phyloP scores from a whole-genome alignment of 306 rosid species.

The Lagenaria siceraria region DNA sequence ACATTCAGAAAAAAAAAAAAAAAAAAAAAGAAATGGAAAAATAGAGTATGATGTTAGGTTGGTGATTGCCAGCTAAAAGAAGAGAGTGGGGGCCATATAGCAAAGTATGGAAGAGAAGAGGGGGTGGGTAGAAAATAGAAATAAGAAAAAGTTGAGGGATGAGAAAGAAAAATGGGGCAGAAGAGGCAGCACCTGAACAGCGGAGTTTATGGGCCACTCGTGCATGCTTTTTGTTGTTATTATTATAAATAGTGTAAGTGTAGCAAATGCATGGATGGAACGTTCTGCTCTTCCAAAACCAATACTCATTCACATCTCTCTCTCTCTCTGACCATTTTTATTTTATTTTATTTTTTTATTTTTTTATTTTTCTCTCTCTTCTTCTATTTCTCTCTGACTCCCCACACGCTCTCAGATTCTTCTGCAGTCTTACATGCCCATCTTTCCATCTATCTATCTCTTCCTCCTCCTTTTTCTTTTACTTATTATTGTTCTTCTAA shows the following conservation, averaged over 20 bases:
- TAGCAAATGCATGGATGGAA: slow-evolving; percentile 47
- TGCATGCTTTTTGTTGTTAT: slow-evolving; percentile 19
- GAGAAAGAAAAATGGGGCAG: neutral
- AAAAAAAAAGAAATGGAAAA: neutral
- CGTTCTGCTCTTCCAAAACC: slow-evolving; percentile 34
- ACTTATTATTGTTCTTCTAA: neutral
- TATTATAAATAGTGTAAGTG: neutral
- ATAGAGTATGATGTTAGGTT: neutral
- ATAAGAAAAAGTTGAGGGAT: neutral
- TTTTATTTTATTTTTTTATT: neutral
- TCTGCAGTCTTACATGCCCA: slow-evolving; percentile 4
- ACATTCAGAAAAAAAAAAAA: neutral
- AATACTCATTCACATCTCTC: slow-evolving; percentile 23
- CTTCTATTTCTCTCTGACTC: neutral
- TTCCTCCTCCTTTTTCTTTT: neutral
- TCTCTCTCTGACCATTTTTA: slow-evolving; percentile 16
- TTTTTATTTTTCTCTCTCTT: neutral
- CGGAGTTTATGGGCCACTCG: slow-evolving; percentile 39
- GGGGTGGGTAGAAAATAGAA: neutral
- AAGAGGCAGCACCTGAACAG: slow-evolving; percentile 36
- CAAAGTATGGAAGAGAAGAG: neutral
- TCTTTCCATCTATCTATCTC: neutral
- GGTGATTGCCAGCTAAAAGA: slow-evolving; percentile 21
- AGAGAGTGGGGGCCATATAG: neutral
- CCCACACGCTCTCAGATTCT: slow-evolving; percentile 13